phyloP scores from a whole-genome alignment of 345 rosid species.

The Lepidium sativum region DNA sequence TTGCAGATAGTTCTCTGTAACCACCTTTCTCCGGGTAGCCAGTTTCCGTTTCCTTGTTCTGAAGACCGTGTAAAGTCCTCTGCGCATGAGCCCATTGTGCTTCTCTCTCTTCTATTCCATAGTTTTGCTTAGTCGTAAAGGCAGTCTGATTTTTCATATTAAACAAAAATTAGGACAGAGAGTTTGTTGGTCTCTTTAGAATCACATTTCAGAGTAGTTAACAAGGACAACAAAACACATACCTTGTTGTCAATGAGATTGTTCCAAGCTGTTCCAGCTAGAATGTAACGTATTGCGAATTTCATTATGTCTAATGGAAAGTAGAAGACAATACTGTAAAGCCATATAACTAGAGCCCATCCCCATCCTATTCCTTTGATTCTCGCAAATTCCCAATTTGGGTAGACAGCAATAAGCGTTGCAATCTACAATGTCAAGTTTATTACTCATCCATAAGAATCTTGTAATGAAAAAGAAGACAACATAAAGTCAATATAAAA shows the following conservation, averaged over 20 bases:
- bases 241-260: slow-evolving; percentile 77
- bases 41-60: slow-evolving; percentile 39
- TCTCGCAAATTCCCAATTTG: slow-evolving; percentile 69
- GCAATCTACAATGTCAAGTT: slow-evolving; percentile 44
- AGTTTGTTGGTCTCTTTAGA: neutral
- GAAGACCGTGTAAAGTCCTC: slow-evolving; percentile 79
- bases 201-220: neutral
- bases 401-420: slow-evolving; percentile 60
- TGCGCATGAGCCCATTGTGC: slow-evolving; percentile 92
- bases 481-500: neutral
- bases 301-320: slow-evolving; percentile 72
- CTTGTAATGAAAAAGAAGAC: neutral
- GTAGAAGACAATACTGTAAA: slow-evolving; percentile 64
- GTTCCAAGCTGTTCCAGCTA: slow-evolving; percentile 77
- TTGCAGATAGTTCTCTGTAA: slow-evolving; percentile 66
- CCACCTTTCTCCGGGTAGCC: slow-evolving; percentile 50
- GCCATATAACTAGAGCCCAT: slow-evolving; percentile 92
- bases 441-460: neutral
- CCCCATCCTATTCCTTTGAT: slow-evolving; percentile 82
- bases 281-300: slow-evolving; percentile 66
- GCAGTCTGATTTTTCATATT: slow-evolving; percentile 45
- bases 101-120: slow-evolving; percentile 78
- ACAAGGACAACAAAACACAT: neutral
- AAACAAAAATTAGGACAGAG: neutral
- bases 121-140: slow-evolving; percentile 83